These are phyloP conservation scores for Tolypocladium endophyticum DNA, from an alignment of 2,329 filamentous ascomycete genomes.

Conservation along the genomic window DNA sequence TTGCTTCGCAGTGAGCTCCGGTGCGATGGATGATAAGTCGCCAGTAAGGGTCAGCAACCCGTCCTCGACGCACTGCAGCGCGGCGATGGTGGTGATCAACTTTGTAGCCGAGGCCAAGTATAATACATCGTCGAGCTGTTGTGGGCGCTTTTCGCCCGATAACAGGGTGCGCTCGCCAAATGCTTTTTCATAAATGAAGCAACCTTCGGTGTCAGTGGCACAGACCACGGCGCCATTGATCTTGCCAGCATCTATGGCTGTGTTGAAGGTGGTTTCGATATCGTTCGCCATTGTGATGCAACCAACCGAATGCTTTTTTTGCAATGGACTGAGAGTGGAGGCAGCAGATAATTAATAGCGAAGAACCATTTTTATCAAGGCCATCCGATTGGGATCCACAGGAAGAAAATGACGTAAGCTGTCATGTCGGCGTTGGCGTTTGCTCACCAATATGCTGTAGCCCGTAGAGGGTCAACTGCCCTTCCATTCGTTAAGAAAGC, in stretches of 20 bases:
- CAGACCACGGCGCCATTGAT: background rate
- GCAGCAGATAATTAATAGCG: too few species aligned
- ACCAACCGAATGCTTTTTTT: background rate
- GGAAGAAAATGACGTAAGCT: too few species aligned
- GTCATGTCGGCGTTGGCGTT: too few species aligned
- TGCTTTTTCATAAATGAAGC: constrained; percentile 27
- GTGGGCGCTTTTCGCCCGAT: constrained; percentile 25
- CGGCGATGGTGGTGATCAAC: constrained; percentile 39
- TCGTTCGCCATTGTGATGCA: background rate
- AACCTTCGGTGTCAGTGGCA: constrained; percentile 8
- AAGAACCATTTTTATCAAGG: too few species aligned
- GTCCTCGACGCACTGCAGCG: constrained; percentile 43
- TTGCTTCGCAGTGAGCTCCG: constrained; percentile 34
- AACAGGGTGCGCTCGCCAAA: constrained; percentile 29
- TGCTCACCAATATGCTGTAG: too few species aligned
- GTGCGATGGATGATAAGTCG: constrained; percentile 32
- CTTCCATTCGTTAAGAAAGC: too few species aligned
- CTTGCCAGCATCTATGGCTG: background rate
- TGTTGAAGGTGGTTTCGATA: background rate
- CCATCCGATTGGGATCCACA: too few species aligned
- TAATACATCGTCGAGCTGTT: constrained; percentile 24
- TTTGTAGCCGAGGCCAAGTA: constrained; percentile 28
- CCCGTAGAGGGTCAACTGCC: too few species aligned
- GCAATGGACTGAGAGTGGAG: background rate
- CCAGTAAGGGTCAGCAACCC: constrained; percentile 34